Conservation (phyloP, 2,329 filamentous ascomycete genomes). For the Fusarium sp. region DNA sequence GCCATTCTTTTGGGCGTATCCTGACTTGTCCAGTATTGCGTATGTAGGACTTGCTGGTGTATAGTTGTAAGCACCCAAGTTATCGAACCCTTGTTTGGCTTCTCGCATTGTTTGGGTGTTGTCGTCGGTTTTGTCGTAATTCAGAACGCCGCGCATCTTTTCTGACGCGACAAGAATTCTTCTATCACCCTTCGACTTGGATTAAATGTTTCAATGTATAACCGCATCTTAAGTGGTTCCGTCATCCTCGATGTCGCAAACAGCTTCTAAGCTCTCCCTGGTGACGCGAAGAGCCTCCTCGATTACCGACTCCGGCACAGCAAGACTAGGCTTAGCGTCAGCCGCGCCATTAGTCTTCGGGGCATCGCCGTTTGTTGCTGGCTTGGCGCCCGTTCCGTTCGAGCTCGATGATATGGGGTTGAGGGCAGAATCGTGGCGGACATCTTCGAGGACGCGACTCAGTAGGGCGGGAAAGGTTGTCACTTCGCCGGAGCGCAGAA, state of each 20-base stretch:
- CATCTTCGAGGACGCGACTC: conserved; percentile 70
- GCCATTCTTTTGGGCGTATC: not conserved
- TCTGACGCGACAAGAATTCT: not conserved
- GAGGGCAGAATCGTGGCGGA: conserved; percentile 61
- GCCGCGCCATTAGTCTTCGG: conserved; percentile 45
- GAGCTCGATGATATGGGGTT: conserved; percentile 42
- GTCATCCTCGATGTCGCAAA: conserved; percentile 55
- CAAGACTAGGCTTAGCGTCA: conserved; percentile 56
- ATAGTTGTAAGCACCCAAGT: not conserved
- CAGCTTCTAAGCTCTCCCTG: conserved; percentile 66
- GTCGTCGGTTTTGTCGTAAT: not conserved
- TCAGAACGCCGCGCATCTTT: not conserved
- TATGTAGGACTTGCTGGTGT: not conserved
- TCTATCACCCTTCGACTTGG: not conserved
- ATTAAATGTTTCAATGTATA: not conserved
- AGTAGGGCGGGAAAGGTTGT: conserved; percentile 72
- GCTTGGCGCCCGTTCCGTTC: conserved; percentile 50
- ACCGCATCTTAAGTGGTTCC: conserved; percentile 1
- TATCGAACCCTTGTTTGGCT: not conserved
- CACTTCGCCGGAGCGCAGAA: conserved; percentile 70
- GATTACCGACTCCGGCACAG: conserved; percentile 69
- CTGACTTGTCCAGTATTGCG: not conserved
- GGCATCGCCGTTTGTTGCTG: conserved; percentile 48
- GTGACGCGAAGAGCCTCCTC: conserved; percentile 72
- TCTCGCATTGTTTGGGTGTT: not conserved